phyloP scores from a whole-genome alignment of 176 grass and related monocot species.

The Phoenix roebelenii region DNA sequence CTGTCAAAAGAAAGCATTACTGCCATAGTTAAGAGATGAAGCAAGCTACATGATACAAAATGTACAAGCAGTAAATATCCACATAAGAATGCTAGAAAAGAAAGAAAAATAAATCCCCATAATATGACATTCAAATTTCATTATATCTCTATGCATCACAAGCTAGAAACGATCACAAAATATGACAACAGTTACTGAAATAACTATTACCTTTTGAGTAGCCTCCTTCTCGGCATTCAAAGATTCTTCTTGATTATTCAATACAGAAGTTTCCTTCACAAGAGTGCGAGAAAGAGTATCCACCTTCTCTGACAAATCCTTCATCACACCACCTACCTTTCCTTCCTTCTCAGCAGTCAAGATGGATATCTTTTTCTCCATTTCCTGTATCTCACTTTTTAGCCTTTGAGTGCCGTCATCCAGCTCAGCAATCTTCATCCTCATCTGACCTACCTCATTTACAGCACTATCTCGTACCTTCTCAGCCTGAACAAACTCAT shows the following conservation, averaged over 20 bases:
- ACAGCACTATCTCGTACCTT: slow-evolving; percentile 46
- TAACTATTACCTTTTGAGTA: slow-evolving; percentile 48
- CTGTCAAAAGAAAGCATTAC: slow-evolving; percentile 20
- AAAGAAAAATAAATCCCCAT: too few species aligned
- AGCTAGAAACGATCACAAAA: too few species aligned
- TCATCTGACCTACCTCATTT: slow-evolving; percentile 51
- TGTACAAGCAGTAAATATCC: neutral
- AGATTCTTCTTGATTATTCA: slow-evolving; percentile 77
- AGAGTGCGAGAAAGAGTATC: slow-evolving; percentile 62
- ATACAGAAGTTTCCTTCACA: slow-evolving; percentile 86
- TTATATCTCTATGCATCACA: too few species aligned
- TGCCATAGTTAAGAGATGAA: neutral
- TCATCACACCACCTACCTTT: slow-evolving; percentile 60
- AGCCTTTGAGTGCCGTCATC: slow-evolving; percentile 50
- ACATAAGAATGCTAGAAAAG: neutral
- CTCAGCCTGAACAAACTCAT: slow-evolving; percentile 81
- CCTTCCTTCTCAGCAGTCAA: slow-evolving; percentile 75
- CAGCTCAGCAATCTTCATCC: slow-evolving; percentile 52
- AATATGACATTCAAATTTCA: too few species aligned
- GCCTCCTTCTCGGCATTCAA: slow-evolving; percentile 56
- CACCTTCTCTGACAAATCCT: slow-evolving; percentile 56
- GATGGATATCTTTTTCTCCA: slow-evolving; percentile 54
- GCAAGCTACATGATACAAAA: neutral
- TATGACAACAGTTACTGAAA: slow-evolving; percentile 1
- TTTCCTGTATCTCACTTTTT: slow-evolving; percentile 63